phyloP scores from a whole-genome alignment of 2,329 filamentous ascomycete genomes.

The Lachnellula willkommii region DNA sequence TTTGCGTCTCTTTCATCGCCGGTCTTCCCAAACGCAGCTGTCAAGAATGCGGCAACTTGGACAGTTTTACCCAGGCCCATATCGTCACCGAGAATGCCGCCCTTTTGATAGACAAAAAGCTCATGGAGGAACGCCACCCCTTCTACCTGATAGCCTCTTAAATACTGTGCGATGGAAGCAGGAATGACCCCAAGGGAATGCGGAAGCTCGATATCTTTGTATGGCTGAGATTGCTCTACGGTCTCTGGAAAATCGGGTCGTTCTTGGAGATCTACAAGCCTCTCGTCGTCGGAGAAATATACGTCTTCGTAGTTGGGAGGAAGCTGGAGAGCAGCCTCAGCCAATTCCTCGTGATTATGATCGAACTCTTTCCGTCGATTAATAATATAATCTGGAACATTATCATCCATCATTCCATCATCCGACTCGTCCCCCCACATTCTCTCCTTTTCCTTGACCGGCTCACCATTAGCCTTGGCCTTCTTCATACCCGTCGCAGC shows the following conservation, averaged over 20 bases:
- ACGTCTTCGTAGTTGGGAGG: slow-evolving; percentile 74
- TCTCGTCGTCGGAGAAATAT: slow-evolving; percentile 67
- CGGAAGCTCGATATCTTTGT: slow-evolving; percentile 69
- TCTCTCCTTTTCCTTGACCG: slow-evolving; percentile 23
- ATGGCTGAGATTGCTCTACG: slow-evolving; percentile 61
- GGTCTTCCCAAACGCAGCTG: slow-evolving; percentile 89
- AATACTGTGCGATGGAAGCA: slow-evolving; percentile 81
- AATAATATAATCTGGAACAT: slow-evolving; percentile 66
- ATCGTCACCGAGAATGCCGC: slow-evolving; percentile 84
- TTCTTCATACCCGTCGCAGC: slow-evolving; percentile 17
- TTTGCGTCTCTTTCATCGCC: slow-evolving; percentile 81
- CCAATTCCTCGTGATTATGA: slow-evolving; percentile 49
- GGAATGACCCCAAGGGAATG: slow-evolving; percentile 79
- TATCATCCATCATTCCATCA: slow-evolving; percentile 27
- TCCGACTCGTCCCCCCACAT: slow-evolving; percentile 27
- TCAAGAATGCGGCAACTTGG: slow-evolving; percentile 88
- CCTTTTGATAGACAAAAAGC: slow-evolving; percentile 84
- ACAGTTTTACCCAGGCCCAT: slow-evolving; percentile 98
- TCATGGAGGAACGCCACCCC: slow-evolving; percentile 83
- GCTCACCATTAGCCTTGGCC: slow-evolving; percentile 21
- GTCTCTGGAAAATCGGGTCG: slow-evolving; percentile 61
- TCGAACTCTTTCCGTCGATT: slow-evolving; percentile 67
- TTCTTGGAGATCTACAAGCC: slow-evolving; percentile 56
- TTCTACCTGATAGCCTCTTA: slow-evolving; percentile 85
- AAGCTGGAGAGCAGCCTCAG: slow-evolving; percentile 64